phyloP scores from a whole-genome alignment of 148 eudicot species.

The Amaranthus cruentus region DNA sequence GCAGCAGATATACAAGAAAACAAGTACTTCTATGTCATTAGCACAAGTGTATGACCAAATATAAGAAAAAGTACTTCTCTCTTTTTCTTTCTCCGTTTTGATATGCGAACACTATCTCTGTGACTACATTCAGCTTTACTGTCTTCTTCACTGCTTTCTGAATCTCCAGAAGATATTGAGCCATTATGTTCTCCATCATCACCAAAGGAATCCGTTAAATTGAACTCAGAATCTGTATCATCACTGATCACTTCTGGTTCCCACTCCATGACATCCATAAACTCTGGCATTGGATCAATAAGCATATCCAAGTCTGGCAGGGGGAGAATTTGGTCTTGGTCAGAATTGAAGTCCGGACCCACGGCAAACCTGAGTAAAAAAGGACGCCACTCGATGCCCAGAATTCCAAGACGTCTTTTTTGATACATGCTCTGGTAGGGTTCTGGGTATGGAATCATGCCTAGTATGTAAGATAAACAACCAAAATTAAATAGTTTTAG shows the following conservation, averaged over 20 bases:
- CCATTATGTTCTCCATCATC: slow-evolving; percentile 51
- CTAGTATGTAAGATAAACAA: slow-evolving; percentile 34
- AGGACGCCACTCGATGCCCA: slow-evolving; percentile 94
- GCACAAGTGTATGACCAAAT: neutral
- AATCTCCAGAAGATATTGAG: slow-evolving; percentile 48
- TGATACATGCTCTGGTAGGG: slow-evolving; percentile 96
- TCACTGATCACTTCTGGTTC: slow-evolving; percentile 87
- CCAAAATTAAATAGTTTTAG: neutral
- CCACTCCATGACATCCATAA: slow-evolving; percentile 85
- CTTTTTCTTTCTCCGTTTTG: slow-evolving; percentile 70
- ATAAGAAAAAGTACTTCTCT: slow-evolving; percentile 39
- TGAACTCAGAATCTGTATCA: slow-evolving; percentile 88
- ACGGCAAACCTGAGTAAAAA: slow-evolving; percentile 75
- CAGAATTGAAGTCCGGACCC: slow-evolving; percentile 69
- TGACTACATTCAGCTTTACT: slow-evolving; percentile 51
- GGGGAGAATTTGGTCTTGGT: slow-evolving; percentile 70
- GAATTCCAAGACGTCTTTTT: slow-evolving; percentile 69
- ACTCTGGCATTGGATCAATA: slow-evolving; percentile 75
- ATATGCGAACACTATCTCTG: slow-evolving; percentile 60
- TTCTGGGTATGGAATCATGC: slow-evolving; percentile 94
- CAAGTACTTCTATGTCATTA: neutral
- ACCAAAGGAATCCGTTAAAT: slow-evolving; percentile 65
- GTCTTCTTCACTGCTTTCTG: slow-evolving; percentile 57
- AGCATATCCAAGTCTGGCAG: slow-evolving; percentile 66
- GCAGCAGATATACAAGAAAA: neutral